Evolutionary conservation across 176 grass and related monocot species (phyloP).

Genomic region (Melocanna baccifera): DNA sequence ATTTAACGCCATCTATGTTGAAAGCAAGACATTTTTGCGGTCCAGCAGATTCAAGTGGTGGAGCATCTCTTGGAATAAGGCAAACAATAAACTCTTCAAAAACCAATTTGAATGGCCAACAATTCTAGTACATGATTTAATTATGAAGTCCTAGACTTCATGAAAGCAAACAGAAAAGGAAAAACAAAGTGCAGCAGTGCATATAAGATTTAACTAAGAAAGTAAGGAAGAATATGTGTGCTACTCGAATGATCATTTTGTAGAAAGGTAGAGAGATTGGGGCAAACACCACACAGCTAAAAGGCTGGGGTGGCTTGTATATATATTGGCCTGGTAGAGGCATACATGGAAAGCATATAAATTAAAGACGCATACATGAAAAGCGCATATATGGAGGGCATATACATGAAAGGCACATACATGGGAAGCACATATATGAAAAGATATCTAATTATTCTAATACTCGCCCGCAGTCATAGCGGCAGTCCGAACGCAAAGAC

Average conservation of each 20-base stretch:
- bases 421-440: no score
- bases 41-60: conserved; percentile 65
- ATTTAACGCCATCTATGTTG: conserved; percentile 90
- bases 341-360: no score
- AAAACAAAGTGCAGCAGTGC: neutral
- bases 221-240: neutral
- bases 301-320: no score
- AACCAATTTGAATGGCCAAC: conserved; percentile 69
- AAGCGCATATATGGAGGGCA: no score
- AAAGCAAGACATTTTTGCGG: conserved; percentile 88
- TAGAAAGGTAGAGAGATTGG: no score
- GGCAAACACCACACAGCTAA: no score
- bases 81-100: conserved; percentile 51
- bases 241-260: neutral
- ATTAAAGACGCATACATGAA: no score
- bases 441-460: no score
- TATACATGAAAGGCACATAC: no score
- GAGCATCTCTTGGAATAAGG: conserved; percentile 57
- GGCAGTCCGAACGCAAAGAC: no score
- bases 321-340: no score
- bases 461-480: no score
- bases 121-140: conserved; percentile 7
- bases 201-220: conserved; percentile 14
- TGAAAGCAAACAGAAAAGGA: conserved; percentile 6
- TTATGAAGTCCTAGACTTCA: conserved; percentile 5